These are phyloP conservation scores for Arthrobotrys megalospora DNA, from an alignment of 2,329 filamentous ascomycete species.

Conservation along the genomic window DNA sequence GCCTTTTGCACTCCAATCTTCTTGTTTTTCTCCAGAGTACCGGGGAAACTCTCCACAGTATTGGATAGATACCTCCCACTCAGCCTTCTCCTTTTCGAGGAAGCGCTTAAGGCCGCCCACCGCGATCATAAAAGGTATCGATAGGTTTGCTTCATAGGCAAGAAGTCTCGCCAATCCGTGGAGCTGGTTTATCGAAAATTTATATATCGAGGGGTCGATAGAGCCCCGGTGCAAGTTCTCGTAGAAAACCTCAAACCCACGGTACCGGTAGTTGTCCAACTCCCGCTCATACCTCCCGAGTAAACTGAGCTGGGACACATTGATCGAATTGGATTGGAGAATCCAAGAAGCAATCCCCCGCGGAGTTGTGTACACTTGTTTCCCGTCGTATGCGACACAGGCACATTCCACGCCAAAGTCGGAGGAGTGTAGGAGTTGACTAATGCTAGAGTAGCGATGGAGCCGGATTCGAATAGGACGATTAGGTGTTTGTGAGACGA, in stretches of 20 bases:
- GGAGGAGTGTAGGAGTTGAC: constrained; percentile 81
- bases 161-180: constrained; percentile 83
- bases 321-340: constrained; percentile 84
- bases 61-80: constrained; percentile 77
- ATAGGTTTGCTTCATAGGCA: constrained; percentile 83
- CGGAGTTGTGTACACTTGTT: constrained; percentile 83
- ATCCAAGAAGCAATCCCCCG: constrained; percentile 83
- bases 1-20: constrained; percentile 77
- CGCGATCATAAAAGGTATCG: too few relatives aligned
- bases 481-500: constrained; percentile 84
- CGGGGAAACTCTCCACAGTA: constrained; percentile 80
- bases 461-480: constrained; percentile 88
- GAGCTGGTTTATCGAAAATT: constrained; percentile 82
- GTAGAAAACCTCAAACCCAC: constrained; percentile 88
- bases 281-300: constrained; percentile 82
- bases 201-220: constrained; percentile 88
- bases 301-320: constrained; percentile 83
- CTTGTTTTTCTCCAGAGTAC: constrained; percentile 67
- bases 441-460: constrained; percentile 84
- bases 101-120: too few relatives aligned
- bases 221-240: constrained; percentile 78
- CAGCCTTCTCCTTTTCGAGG: constrained; percentile 78
- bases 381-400: constrained; percentile 83
- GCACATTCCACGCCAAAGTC: constrained; percentile 89
- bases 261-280: constrained; percentile 85